Base-by-base conservation (phyloP, 1,139 yeast species). In the Blastobotrys indianensis region DNA sequence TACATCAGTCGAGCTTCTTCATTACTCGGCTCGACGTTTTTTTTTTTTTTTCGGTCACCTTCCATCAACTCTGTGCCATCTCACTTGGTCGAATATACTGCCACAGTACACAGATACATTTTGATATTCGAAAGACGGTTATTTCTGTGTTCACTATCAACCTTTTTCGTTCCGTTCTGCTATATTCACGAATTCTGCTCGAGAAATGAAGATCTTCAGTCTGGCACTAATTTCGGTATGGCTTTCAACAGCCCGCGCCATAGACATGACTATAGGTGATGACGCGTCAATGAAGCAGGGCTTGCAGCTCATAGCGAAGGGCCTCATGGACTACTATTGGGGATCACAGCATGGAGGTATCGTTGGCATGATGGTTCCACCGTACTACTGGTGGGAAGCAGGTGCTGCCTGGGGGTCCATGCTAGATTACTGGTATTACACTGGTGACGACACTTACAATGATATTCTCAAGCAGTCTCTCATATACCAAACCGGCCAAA, bases 331-430 rank as follows among this genome's bases (percentile, higher is more conserved):
- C 68, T 90, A 90, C 66, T 87, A 88, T 62, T 82, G 80, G 41
- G 95, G 95, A 34, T 20, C 15, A 2, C 67, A 75, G 30, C 66
- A 71, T 46, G 96, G 96, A 37, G 85, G 88, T 33, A 76, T 87
- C 17, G 68, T 86, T 38, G 97, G 97, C 44, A 80, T 82, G 92
- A 85, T 88, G 64, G 68, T 83, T 1, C 66, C 69, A 62, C 97
- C 97, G 1, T 88, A 88, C 73, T 90, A 88, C 72, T 88, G 97
- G 97, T 88, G 97, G 97, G 92, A 88, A 69, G 95, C 96, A 32
- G 97, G 97, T 60, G 96, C 94, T 54, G 97, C 95, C 4, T 86
- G 88, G 86, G 95, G 95, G 4, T 74, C 85, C 16, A 72, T 90
- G 74, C 66, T 88, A 39, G 96, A 88, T 63, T 84, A 80, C 64